Conservation (phyloP, 2,329 filamentous ascomycete genomes). For the Juglanconis sp. region DNA sequence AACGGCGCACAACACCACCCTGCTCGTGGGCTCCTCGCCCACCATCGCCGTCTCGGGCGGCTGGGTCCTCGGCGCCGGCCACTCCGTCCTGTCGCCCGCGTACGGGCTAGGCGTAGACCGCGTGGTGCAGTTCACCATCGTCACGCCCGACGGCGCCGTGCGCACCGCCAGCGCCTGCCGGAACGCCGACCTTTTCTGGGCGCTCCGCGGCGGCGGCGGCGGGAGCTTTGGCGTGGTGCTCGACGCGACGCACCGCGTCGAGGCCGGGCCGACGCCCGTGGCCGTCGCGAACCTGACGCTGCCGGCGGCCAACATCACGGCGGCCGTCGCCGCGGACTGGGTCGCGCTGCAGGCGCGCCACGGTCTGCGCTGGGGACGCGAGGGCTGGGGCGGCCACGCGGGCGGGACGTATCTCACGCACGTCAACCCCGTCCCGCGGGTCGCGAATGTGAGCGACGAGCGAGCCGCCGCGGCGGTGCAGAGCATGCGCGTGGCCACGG, state of each 20-base stretch:
- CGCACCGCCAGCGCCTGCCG: conserved; percentile 35
- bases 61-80: neutral
- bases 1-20: conserved; percentile 22
- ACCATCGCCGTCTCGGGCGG: conserved; percentile 1
- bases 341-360: neutral
- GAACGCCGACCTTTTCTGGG: conserved; percentile 48
- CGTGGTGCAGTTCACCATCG: conserved; percentile 34
- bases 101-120: conserved; percentile 3
- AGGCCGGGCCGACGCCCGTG: neutral
- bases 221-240: conserved; percentile 5
- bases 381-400: conserved; percentile 7
- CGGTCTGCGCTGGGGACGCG: neutral
- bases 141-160: conserved; percentile 40
- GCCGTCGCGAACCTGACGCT: neutral
- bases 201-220: conserved; percentile 41
- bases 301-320: neutral
- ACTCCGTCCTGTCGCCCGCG: neutral
- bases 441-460: conserved; percentile 4
- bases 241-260: conserved; percentile 4
- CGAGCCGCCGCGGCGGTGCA: neutral
- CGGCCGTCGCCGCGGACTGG: neutral
- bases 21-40: conserved; percentile 24
- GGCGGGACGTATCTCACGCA: conserved; percentile 3
- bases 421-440: conserved; percentile 1
- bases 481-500: neutral